Evolutionary conservation across 495 filamentous ascomycete genomes (phyloP), one percentile per base, ranked within the genome.

Genomic region (Copromyces sp.): DNA sequence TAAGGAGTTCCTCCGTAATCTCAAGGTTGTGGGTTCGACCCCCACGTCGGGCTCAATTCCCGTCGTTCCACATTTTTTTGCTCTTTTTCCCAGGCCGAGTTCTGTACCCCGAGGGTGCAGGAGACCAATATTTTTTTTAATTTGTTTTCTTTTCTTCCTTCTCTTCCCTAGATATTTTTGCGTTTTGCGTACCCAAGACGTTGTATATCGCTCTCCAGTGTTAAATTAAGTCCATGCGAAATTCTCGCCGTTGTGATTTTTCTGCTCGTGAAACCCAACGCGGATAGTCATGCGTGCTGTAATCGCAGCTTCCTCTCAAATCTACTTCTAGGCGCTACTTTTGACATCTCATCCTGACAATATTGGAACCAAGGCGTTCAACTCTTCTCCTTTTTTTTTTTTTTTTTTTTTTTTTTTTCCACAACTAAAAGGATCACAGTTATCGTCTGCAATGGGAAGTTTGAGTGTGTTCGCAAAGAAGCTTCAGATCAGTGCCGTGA

Each of bases 1-100:
- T 90, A 89, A 89, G 53, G 53, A 61, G 12, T 59, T 59, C 2
- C 24, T 61, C 53, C 53, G 53, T 61, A 61, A 61, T 53, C 45
- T 53, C 45, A 53, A 53, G 45, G 45, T 53, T 53, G 45, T 53
- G 45, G 45, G 45, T 53, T 53, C 41, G 41, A 44, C 41, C 41
- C 47, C 47, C 47, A 59, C 47, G 47, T 59, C 47, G 47, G 47
- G 47, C 47, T 59, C 47, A 59, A 59, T 59, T 59, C 47, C 47
- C 47, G 47, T 59, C 47, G 47, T 59, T 59, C 47, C 47, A 29
- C 14, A 1, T 4, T 14, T 2, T 35, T 65, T 65, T 65, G 24
- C 2, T 11, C 0, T 29, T 1, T 3, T 24, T 45, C 1, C 8
- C 17, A 45, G 8, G 42, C 8, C 9, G 17, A 20, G 44, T 47